phyloP scores from a whole-genome alignment of 345 rosid genomes.

The Hypericum perforatum region DNA sequence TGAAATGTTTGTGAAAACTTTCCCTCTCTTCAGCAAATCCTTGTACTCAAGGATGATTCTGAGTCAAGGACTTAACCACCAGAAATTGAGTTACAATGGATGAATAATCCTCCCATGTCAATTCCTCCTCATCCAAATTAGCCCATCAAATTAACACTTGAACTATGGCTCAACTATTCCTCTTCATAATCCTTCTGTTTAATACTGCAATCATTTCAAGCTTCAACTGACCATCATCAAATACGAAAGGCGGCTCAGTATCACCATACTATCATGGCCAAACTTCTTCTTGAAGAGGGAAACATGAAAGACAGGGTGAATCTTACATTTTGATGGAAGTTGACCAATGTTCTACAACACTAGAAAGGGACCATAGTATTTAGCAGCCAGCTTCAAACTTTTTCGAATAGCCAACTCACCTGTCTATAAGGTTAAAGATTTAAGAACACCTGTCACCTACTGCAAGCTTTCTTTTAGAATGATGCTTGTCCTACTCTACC shows the following conservation, averaged over 20 bases:
- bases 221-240: not conserved
- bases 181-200: not conserved
- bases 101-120: not conserved
- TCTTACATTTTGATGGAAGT: not conserved
- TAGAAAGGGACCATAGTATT: not conserved
- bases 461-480: not conserved
- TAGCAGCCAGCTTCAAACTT: not conserved
- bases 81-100: too few species aligned
- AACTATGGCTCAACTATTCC: not conserved
- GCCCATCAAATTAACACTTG: not conserved
- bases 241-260: not conserved
- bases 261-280: not conserved
- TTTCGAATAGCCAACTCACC: too few species aligned
- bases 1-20: too few species aligned
- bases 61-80: too few species aligned
- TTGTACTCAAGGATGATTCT: too few species aligned
- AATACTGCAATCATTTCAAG: not conserved
- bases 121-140: not conserved
- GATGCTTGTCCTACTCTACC: not conserved
- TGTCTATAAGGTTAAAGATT: not conserved
- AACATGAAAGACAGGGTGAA: not conserved
- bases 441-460: not conserved
- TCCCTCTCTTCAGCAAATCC: too few species aligned
- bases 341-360: not conserved
- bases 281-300: not conserved